These are phyloP conservation scores for Podospora bellae-mahoneyi DNA, from an alignment of 495 filamentous ascomycete species.

Conservation along the genomic window DNA sequence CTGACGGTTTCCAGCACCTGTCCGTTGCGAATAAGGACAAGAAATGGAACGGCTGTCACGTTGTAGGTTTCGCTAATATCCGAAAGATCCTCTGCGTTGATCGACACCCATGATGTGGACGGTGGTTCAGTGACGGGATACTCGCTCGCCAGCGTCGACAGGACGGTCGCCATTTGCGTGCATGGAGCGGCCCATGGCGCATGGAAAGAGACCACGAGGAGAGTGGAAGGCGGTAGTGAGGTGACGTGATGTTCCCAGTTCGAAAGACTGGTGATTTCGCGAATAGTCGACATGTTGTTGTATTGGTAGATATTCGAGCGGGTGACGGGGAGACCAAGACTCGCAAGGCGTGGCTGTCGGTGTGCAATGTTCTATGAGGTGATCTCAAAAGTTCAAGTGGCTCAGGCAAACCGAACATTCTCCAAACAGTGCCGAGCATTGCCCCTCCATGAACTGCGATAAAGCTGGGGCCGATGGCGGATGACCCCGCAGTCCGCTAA, in stretches of 20 bases:
- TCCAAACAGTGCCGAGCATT: conserved; percentile 2
- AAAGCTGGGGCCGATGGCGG: conserved; percentile 16
- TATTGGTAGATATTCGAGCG: background rate
- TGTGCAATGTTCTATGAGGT: background rate
- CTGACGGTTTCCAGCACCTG: conserved; percentile 74
- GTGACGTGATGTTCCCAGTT: conserved; percentile 64
- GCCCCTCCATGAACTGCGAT: conserved; percentile 13
- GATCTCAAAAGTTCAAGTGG: background rate
- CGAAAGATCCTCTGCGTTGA: conserved; percentile 86
- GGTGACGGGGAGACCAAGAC: no score
- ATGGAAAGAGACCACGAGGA: conserved; percentile 87
- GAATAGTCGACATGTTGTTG: conserved; percentile 63
- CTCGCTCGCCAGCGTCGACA: conserved; percentile 76
- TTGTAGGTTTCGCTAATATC: conserved; percentile 87
- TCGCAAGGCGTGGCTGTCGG: no score
- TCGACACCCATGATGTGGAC: conserved; percentile 72
- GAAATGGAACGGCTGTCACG: conserved; percentile 88
- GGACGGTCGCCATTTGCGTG: conserved; percentile 85
- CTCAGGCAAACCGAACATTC: background rate
- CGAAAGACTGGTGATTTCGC: conserved; percentile 64
- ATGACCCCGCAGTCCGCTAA: conserved; percentile 14
- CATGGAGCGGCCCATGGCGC: conserved; percentile 97
- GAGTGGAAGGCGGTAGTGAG: conserved; percentile 60
- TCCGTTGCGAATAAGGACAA: conserved; percentile 71
- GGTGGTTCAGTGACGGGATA: conserved; percentile 65